A percentile compares a stretch with the other conserved stretches of the same genome.
These are phyloP conservation scores for Monosporascus ibericus DNA, from an alignment of 2,329 filamentous ascomycete genomes.

Conservation along the genomic window DNA sequence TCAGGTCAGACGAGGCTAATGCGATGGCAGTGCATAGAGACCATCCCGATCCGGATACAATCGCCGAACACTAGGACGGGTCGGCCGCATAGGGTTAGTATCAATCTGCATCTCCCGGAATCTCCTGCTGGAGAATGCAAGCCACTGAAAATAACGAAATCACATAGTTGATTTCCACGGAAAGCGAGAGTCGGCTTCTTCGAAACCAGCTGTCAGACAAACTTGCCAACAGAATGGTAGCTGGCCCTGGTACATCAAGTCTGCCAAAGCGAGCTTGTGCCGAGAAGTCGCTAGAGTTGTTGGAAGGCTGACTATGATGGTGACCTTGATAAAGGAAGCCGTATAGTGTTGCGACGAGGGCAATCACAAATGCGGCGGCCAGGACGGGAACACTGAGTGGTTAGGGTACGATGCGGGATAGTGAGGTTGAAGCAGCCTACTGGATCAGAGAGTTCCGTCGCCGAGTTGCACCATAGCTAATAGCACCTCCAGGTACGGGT, in stretches of 20 bases:
- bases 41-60: too few relatives aligned
- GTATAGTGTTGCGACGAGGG: not conserved
- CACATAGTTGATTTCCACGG: not conserved
- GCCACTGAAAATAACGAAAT: not conserved
- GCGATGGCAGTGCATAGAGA: too few relatives aligned
- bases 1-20: too few relatives aligned
- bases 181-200: not conserved
- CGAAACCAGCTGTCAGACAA: not conserved
- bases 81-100: too few relatives aligned
- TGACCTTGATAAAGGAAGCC: not conserved
- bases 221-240: not conserved
- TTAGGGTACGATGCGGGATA: not conserved
- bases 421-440: not conserved
- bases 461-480: not conserved
- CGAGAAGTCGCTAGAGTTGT: not conserved
- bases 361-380: not conserved
- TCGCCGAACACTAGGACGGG: too few relatives aligned
- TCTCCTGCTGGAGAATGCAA: not conserved
- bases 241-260: not conserved
- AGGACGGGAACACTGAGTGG: not conserved
- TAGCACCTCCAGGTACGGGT: not conserved
- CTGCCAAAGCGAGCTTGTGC: not conserved
- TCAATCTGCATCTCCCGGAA: too few relatives aligned
- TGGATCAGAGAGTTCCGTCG: not conserved
- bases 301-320: not conserved